Evolutionary conservation across 2,329 filamentous ascomycete species (phyloP).

Genomic region (Claviceps sp.): DNA sequence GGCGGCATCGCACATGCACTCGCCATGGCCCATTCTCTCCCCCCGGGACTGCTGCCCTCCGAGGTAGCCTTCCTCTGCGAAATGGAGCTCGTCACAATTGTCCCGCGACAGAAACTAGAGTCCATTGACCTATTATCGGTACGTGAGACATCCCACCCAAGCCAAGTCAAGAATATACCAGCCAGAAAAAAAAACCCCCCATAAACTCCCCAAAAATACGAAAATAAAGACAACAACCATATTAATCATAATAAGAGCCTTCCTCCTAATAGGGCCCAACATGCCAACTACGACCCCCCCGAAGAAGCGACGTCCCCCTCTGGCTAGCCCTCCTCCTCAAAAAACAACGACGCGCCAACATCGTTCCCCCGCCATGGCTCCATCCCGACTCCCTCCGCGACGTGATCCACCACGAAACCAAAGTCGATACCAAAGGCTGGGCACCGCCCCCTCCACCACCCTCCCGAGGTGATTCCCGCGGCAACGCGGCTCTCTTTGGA

Average conservation of each 20-base stretch:
- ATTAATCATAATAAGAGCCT: neutral
- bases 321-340: conserved; percentile 95
- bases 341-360: conserved; percentile 85
- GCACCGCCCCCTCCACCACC: conserved; percentile 62
- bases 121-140: conserved; percentile 75
- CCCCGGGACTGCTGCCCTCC: conserved; percentile 55
- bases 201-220: neutral
- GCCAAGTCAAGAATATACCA: conserved; percentile 6
- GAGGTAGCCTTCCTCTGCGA: conserved; percentile 93
- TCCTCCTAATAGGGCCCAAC: conserved; percentile 52
- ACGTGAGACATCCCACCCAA: conserved; percentile 25
- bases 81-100: conserved; percentile 89
- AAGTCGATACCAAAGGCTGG: conserved; percentile 56
- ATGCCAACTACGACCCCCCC: conserved; percentile 63
- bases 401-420: conserved; percentile 72
- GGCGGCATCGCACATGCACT: neutral
- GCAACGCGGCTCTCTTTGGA: conserved; percentile 18
- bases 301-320: conserved; percentile 66
- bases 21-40: conserved; percentile 36
- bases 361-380: conserved; percentile 83
- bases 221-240: neutral
- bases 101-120: conserved; percentile 83
- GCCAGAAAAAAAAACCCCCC: conserved; percentile 25
- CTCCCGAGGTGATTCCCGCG: conserved; percentile 32
- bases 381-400: conserved; percentile 59